Evolutionary conservation across 192 early-diverging fungal genomes (phyloP).

Genomic region (Backusella parvicylindrica): DNA sequence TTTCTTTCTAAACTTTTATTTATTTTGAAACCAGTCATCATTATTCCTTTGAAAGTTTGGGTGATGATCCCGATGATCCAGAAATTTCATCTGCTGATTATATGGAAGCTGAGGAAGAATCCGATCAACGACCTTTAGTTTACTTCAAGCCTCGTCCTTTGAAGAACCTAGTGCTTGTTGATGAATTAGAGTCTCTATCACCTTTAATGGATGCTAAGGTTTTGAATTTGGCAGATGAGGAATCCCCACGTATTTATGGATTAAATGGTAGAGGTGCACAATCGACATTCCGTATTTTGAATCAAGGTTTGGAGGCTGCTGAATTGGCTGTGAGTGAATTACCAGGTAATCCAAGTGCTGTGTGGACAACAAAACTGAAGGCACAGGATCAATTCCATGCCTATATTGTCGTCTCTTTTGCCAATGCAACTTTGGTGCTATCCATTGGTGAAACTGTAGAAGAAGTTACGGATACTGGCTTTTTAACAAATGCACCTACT

Average conservation of each 20-base stretch:
- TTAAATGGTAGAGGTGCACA: constrained; percentile 79
- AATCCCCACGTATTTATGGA: constrained; percentile 92
- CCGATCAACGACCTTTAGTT: constrained; percentile 47
- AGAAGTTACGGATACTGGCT: constrained; percentile 90
- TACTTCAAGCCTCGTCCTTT: constrained; percentile 77
- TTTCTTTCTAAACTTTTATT: background rate
- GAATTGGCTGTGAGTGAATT: constrained; percentile 93
- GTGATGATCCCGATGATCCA: constrained; percentile 82
- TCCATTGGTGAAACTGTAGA: constrained; percentile 90
- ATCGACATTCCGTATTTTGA: constrained; percentile 81
- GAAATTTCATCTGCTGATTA: constrained; percentile 75
- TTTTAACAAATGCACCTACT: constrained; percentile 80
- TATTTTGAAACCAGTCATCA: constrained; percentile 53
- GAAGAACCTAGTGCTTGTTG: constrained; percentile 84
- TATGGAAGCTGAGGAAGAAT: constrained; percentile 43
- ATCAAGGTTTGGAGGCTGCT: constrained; percentile 88
- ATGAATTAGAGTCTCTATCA: constrained; percentile 81
- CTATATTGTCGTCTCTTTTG: constrained; percentile 91
- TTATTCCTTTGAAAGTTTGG: constrained; percentile 92
- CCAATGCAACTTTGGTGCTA: constrained; percentile 89
- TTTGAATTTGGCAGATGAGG: constrained; percentile 86
- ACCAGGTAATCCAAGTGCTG: constrained; percentile 88
- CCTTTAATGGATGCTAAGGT: constrained; percentile 85
- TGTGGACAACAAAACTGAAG: constrained; percentile 72
- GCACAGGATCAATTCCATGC: constrained; percentile 61